Conservation (phyloP, 345 rosid species). For the Moricandia moricandioides region DNA sequence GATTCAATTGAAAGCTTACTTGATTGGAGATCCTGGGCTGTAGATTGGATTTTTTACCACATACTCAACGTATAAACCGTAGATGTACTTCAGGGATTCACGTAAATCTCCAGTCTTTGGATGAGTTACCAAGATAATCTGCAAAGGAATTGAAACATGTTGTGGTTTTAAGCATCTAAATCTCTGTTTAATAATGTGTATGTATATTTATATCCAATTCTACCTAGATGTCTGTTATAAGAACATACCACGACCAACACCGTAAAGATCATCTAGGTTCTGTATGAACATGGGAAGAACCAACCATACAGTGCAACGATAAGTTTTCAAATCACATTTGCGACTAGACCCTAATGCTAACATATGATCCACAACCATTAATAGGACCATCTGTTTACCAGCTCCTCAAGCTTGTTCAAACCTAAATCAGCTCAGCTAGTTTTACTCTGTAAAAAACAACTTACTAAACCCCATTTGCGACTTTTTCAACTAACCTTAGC, state of each 20-base stretch:
- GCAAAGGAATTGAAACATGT: background rate
- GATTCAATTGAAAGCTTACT: conserved; percentile 44
- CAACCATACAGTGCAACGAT: background rate
- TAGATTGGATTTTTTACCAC: conserved; percentile 84
- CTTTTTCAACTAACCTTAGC: no score
- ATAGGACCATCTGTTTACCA: background rate
- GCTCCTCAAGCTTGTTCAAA: background rate
- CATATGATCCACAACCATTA: background rate
- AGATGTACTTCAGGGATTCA: conserved; percentile 74
- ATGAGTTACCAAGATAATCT: background rate
- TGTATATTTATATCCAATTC: background rate
- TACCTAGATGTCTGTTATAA: no score
- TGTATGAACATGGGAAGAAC: background rate
- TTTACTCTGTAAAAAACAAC: background rate
- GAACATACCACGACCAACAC: no score
- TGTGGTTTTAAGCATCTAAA: background rate
- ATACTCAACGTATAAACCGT: conserved; percentile 82
- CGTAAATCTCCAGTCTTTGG: conserved; percentile 23
- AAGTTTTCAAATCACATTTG: background rate
- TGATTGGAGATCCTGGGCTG: conserved; percentile 72
- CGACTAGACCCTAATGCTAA: background rate
- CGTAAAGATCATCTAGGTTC: no score
- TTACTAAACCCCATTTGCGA: no score
- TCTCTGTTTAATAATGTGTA: background rate
- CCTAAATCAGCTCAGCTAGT: background rate